Evolutionary conservation across 129 eudicot genomes (phyloP).

Genomic region (Flaveria sonorensis): DNA sequence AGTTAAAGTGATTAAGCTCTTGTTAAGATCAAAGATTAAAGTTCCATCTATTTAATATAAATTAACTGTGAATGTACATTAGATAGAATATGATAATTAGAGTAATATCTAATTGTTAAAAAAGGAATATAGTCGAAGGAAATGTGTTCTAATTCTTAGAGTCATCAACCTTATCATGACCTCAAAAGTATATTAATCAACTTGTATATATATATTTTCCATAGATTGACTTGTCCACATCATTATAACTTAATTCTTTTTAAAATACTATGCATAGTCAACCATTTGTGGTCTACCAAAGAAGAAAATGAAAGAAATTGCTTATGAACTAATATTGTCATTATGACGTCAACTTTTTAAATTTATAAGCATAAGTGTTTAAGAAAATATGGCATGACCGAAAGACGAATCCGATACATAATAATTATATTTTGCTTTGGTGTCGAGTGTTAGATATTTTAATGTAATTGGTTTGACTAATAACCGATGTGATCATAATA

Average conservation of each 20-base stretch:
- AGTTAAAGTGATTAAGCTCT: no score
- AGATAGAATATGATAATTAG: no score
- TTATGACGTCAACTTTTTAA: constrained; percentile 6
- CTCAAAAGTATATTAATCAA: constrained; percentile 12
- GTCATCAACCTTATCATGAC: constrained; percentile 14
- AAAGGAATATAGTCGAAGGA: not conserved
- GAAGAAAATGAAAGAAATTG: not conserved
- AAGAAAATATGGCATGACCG: not conserved
- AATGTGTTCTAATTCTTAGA: not conserved
- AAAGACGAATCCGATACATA: no score
- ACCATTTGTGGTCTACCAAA: constrained; percentile 23
- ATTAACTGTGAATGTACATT: no score
- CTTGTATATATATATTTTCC: not conserved
- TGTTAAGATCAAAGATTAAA: no score
- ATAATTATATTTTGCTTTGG: no score
- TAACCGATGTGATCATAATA: no score
- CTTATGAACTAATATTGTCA: constrained; percentile 24
- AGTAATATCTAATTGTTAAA: no score
- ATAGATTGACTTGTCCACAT: not conserved
- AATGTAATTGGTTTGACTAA: no score
- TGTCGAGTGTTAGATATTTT: no score
- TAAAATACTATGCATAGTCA: not conserved
- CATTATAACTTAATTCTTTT: not conserved
- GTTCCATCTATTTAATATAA: no score
- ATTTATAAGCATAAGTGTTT: not conserved